Conservation (phyloP, 2,329 filamentous ascomycete genomes). For the Lachnellula hyalina region DNA sequence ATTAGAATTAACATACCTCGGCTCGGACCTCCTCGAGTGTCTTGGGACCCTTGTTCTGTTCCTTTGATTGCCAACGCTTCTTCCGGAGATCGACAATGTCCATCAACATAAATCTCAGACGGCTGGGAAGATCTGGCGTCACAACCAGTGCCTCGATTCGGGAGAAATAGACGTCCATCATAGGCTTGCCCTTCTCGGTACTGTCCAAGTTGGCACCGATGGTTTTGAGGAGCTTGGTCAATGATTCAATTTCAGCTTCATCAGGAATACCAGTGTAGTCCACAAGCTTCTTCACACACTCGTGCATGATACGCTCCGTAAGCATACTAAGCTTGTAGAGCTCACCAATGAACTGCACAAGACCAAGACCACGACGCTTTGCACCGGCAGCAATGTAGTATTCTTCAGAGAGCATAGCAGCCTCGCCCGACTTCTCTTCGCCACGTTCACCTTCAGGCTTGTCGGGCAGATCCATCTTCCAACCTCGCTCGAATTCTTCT, state of each 20-base stretch:
- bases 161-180: constrained; percentile 92
- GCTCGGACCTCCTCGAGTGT: constrained; percentile 89
- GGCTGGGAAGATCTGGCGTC: constrained; percentile 74
- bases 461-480: constrained; percentile 80
- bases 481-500: constrained; percentile 97
- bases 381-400: constrained; percentile 92
- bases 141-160: constrained; percentile 81
- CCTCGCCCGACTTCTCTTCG: constrained; percentile 59
- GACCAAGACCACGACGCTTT: constrained; percentile 93
- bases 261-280: constrained; percentile 92
- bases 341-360: constrained; percentile 98
- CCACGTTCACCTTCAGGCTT: constrained; percentile 63
- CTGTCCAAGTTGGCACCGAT: constrained; percentile 83
- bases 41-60: constrained; percentile 90
- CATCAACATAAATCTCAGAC: constrained; percentile 94
- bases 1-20: constrained; percentile 48
- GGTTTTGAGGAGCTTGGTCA: constrained; percentile 86
- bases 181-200: constrained; percentile 73
- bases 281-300: constrained; percentile 94
- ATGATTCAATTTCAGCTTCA: constrained; percentile 92
- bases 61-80: constrained; percentile 78
- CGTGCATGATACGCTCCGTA: constrained; percentile 98
- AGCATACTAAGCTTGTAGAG: constrained; percentile 98
- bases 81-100: constrained; percentile 83
- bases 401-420: constrained; percentile 84